These are phyloP conservation scores for Erysimum cheiri DNA, from an alignment of 441 rosid species.

Conservation along the genomic window DNA sequence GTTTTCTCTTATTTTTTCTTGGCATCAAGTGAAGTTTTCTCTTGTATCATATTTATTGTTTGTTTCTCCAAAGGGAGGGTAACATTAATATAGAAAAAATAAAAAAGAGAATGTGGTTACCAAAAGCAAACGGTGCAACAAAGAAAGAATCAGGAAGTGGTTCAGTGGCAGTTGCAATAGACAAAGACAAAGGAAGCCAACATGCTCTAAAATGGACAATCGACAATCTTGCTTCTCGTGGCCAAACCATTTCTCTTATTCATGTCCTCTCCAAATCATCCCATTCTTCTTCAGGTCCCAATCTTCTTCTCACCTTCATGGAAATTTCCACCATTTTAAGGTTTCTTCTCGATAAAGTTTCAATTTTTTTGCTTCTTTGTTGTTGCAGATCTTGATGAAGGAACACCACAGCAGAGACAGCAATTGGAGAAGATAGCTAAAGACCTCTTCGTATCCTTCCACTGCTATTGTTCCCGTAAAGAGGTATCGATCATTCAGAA, in stretches of 20 bases:
- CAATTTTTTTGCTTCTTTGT: neutral
- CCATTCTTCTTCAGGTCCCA: constrained; percentile 37
- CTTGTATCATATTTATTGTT: too few species aligned
- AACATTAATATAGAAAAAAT: neutral
- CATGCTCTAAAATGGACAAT: constrained; percentile 85
- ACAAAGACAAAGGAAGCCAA: constrained; percentile 82
- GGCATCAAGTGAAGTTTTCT: neutral
- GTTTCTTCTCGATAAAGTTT: constrained; percentile 20
- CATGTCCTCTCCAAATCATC: constrained; percentile 57
- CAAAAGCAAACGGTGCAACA: constrained; percentile 44
- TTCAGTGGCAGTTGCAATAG: constrained; percentile 85
- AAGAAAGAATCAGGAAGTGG: constrained; percentile 52
- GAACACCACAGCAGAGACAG: constrained; percentile 39
- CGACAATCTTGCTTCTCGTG: constrained; percentile 70
- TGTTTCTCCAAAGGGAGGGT: neutral
- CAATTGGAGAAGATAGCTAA: constrained; percentile 56
- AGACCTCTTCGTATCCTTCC: constrained; percentile 81
- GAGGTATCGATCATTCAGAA: constrained; percentile 49
- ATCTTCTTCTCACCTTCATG: neutral
- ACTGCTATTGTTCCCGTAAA: constrained; percentile 84
- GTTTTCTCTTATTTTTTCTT: neutral
- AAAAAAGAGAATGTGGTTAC: constrained; percentile 59
- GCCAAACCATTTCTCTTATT: constrained; percentile 71
- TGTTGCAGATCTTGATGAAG: constrained; percentile 44
- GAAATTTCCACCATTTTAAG: neutral